Conservation (phyloP, 345 rosid genomes). For the Kandelia obovata region DNA sequence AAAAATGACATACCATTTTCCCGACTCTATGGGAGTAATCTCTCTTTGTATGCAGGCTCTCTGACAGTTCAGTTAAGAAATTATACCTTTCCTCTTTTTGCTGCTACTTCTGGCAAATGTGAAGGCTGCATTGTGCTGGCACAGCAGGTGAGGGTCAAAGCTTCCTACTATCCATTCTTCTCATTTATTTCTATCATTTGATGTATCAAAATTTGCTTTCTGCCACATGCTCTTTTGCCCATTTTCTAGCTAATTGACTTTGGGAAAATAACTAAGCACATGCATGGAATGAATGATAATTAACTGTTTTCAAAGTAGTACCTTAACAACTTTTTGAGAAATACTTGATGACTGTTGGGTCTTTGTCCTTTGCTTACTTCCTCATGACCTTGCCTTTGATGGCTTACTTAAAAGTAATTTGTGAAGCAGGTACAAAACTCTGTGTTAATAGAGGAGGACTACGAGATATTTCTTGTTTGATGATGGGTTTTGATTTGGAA, state of each 20-base stretch:
- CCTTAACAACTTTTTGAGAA: background rate
- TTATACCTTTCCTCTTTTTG: slow-evolving; percentile 82
- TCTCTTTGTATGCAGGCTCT: slow-evolving; percentile 52
- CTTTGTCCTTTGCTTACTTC: too few species aligned
- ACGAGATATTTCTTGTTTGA: too few species aligned
- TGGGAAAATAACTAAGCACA: slow-evolving; percentile 11
- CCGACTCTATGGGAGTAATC: slow-evolving; percentile 82
- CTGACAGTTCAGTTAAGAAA: slow-evolving; percentile 67
- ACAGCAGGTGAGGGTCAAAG: slow-evolving; percentile 65
- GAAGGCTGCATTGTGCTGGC: slow-evolving; percentile 86
- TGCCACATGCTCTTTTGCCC: slow-evolving; percentile 3
- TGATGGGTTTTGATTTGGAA: too few species aligned
- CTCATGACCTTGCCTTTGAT: too few species aligned
- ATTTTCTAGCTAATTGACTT: slow-evolving; percentile 12
- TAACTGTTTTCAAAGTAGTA: background rate
- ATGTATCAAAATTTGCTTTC: slow-evolving; percentile 6
- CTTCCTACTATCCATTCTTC: slow-evolving; percentile 4
- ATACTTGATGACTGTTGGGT: background rate
- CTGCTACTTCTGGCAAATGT: slow-evolving; percentile 76
- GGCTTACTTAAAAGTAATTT: too few species aligned
- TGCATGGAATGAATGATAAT: background rate
- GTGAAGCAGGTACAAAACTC: too few species aligned
- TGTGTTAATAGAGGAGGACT: too few species aligned
- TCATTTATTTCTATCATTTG: background rate
- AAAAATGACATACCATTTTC: slow-evolving; percentile 83